Conservation (phyloP, 371 early-diverging fungal species). For the Actinomortierella wolfii region DNA sequence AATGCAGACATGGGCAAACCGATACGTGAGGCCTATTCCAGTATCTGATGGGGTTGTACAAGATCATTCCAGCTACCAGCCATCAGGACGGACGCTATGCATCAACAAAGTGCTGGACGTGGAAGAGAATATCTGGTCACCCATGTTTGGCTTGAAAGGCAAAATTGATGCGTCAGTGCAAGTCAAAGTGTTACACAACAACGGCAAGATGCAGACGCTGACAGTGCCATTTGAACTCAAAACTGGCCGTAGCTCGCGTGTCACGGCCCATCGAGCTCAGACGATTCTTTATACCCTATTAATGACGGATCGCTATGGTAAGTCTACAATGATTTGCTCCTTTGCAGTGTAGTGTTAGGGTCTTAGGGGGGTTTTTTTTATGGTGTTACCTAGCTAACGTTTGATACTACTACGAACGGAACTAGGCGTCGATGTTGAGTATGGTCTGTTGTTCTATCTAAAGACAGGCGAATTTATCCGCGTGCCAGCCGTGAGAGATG, state of each 20-base stretch:
- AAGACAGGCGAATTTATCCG: slow-evolving; percentile 58
- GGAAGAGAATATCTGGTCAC: slow-evolving; percentile 94
- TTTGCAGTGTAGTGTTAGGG: too few relatives aligned
- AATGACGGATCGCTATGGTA: slow-evolving; percentile 87
- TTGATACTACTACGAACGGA: neutral
- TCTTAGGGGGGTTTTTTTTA: too few relatives aligned
- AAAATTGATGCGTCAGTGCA: slow-evolving; percentile 85
- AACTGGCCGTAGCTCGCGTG: slow-evolving; percentile 69
- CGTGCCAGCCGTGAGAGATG: slow-evolving; percentile 65
- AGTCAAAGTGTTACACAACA: slow-evolving; percentile 41
- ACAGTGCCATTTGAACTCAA: slow-evolving; percentile 90
- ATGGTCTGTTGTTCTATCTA: slow-evolving; percentile 82
- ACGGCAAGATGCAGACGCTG: slow-evolving; percentile 20
- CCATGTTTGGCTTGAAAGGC: slow-evolving; percentile 91
- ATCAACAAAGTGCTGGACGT: slow-evolving; percentile 80
- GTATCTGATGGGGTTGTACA: neutral
- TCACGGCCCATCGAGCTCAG: slow-evolving; percentile 83
- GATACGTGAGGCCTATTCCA: slow-evolving; percentile 43
- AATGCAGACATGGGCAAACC: slow-evolving; percentile 55
- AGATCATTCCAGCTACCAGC: neutral
- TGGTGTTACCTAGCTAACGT: too few relatives aligned
- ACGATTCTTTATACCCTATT: slow-evolving; percentile 84
- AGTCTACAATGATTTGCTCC: neutral
- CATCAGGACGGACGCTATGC: slow-evolving; percentile 43
- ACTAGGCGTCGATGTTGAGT: slow-evolving; percentile 62